Percentiles rank a stretch among this genome's conserved stretches.
These are phyloP conservation scores for Melastoma malabathricum DNA, from an alignment of 345 rosid species.

Conservation along the genomic window DNA sequence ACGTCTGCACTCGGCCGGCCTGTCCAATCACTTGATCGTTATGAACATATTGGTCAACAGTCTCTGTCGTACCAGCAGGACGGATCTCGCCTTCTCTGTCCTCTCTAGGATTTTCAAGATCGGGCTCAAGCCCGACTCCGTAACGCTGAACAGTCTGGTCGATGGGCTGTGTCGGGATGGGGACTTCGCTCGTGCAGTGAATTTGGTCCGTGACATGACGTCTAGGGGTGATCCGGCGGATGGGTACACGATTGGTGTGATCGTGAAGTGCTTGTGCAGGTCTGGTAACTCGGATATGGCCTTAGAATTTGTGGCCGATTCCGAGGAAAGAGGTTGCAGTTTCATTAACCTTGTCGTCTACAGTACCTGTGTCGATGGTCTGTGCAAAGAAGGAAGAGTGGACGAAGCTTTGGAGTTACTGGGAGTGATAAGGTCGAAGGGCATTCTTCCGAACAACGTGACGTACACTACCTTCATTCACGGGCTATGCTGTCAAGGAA, in stretches of 20 bases:
- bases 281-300: background rate
- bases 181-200: background rate
- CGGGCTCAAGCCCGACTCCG: background rate
- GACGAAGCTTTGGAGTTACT: slow-evolving; percentile 4
- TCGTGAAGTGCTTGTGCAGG: background rate
- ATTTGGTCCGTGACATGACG: background rate
- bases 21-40: background rate
- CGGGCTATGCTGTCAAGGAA: too few species aligned
- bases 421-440: too few species aligned
- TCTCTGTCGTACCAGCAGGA: background rate
- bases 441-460: too few species aligned
- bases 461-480: too few species aligned
- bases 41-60: slow-evolving; percentile 6
- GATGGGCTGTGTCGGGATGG: slow-evolving; percentile 7
- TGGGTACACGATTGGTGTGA: slow-evolving; percentile 1
- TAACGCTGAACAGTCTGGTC: background rate
- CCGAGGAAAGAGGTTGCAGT: background rate
- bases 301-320: background rate
- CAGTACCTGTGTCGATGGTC: slow-evolving; percentile 7
- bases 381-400: slow-evolving; percentile 6
- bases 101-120: slow-evolving; percentile 3
- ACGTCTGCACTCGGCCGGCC: background rate
- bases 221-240: background rate
- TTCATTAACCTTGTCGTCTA: background rate
- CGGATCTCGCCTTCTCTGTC: slow-evolving; percentile 2